These are phyloP conservation scores for Silene conica DNA, from an alignment of 148 eudicot species.

Conservation along the genomic window DNA sequence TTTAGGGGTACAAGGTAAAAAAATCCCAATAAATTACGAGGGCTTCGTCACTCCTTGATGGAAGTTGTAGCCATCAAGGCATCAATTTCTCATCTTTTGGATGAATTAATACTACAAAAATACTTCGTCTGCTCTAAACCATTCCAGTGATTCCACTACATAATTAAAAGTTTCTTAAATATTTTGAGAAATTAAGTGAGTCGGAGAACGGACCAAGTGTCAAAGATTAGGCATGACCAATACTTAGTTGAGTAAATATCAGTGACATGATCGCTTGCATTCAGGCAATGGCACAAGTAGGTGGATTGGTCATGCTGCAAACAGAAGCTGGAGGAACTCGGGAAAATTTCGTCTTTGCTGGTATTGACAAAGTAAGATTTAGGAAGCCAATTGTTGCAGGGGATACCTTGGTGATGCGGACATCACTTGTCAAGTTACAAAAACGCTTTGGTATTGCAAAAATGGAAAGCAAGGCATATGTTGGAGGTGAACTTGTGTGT, in stretches of 20 bases:
- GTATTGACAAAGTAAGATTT: conserved; percentile 90
- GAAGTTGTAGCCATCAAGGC: too few species aligned
- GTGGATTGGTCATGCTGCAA: conserved; percentile 88
- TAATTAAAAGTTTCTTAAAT: too few species aligned
- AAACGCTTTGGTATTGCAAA: conserved; percentile 89
- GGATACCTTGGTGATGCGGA: conserved; percentile 88
- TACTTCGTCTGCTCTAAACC: too few species aligned
- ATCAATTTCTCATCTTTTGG: too few species aligned
- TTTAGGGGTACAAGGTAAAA: too few species aligned
- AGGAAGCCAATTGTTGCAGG: conserved; percentile 93
- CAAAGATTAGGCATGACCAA: not conserved
- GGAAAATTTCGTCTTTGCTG: conserved; percentile 87
- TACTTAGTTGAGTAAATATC: not conserved
- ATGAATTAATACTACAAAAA: too few species aligned
- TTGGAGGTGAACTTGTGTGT: conserved; percentile 84
- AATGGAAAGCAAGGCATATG: conserved; percentile 94
- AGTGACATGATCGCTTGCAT: not conserved
- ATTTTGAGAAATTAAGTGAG: not conserved
- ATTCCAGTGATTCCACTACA: too few species aligned
- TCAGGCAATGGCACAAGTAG: conserved; percentile 98
- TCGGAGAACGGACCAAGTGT: not conserved
- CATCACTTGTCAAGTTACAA: conserved; percentile 79
- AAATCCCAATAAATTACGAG: too few species aligned
- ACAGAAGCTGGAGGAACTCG: conserved; percentile 87
- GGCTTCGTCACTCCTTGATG: too few species aligned